These are phyloP conservation scores for Protea cynaroides DNA, from an alignment of 164 flowering plant genomes.

Conservation along the genomic window DNA sequence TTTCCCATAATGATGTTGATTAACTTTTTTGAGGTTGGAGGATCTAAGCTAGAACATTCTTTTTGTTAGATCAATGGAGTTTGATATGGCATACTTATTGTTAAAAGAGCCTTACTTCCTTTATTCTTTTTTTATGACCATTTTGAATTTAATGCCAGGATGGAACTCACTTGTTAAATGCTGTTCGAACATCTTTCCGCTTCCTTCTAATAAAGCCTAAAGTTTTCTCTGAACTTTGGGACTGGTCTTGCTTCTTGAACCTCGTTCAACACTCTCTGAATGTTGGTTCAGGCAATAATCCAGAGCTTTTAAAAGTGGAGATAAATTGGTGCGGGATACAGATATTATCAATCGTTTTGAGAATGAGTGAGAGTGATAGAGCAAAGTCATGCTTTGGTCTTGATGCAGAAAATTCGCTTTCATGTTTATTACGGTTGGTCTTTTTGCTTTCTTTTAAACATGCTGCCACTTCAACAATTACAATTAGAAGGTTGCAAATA, in stretches of 20 bases:
- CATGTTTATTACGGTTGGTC: constrained; percentile 66
- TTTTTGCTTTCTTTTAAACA: neutral
- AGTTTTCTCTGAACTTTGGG: constrained; percentile 60
- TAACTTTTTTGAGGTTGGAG: no score
- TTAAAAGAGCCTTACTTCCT: no score
- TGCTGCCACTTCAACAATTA: neutral
- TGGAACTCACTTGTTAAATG: constrained; percentile 24
- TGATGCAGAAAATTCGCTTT: constrained; percentile 34
- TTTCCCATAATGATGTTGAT: no score
- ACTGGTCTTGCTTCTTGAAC: constrained; percentile 83
- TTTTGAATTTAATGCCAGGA: constrained; percentile 25
- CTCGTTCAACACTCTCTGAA: constrained; percentile 29
- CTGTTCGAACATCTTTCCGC: constrained; percentile 57
- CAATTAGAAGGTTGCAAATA: neutral
- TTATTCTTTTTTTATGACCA: no score
- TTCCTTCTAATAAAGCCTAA: constrained; percentile 52
- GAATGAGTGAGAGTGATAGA: constrained; percentile 47
- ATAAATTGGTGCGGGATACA: constrained; percentile 72
- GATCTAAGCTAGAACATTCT: no score
- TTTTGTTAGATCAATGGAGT: no score
- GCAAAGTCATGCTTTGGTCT: constrained; percentile 30
- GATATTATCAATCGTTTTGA: constrained; percentile 44
- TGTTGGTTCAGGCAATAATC: constrained; percentile 8
- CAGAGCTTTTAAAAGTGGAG: constrained; percentile 26
- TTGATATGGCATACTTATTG: no score